phyloP scores from a whole-genome alignment of 305 asterid species.

The Fraxinus velutina region DNA sequence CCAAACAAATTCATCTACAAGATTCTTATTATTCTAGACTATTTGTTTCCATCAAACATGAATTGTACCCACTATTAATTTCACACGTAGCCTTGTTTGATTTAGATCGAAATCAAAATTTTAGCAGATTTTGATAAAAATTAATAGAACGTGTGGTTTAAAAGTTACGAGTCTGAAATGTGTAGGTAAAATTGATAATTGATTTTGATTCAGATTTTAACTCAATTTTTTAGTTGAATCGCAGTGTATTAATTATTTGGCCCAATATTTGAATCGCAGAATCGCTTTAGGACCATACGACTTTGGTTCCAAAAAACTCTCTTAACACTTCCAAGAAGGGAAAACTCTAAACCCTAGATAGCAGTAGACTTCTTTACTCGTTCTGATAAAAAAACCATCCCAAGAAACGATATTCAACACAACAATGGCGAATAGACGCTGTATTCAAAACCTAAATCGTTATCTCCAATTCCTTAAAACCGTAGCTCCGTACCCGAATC shows the following conservation, averaged over 20 bases:
- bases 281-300: not conserved
- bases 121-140: no score
- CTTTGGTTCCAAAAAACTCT: not conserved
- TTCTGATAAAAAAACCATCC: not conserved
- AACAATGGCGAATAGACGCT: constrained; percentile 76
- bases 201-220: no score
- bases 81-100: no score
- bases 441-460: constrained; percentile 42
- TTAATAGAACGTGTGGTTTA: no score
- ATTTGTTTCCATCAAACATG: no score
- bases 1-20: no score
- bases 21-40: no score
- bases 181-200: no score
- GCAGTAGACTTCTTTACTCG: not conserved
- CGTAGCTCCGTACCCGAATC: constrained; percentile 26
- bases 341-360: not conserved
- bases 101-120: no score
- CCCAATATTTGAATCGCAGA: not conserved
- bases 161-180: no score
- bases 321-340: not conserved
- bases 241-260: not conserved
- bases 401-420: constrained; percentile 1
- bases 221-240: no score
- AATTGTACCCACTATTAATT: no score
- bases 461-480: constrained; percentile 35